These are phyloP conservation scores for Colletotrichum limetticola DNA, from an alignment of 2,329 filamentous ascomycete species.

Conservation along the genomic window DNA sequence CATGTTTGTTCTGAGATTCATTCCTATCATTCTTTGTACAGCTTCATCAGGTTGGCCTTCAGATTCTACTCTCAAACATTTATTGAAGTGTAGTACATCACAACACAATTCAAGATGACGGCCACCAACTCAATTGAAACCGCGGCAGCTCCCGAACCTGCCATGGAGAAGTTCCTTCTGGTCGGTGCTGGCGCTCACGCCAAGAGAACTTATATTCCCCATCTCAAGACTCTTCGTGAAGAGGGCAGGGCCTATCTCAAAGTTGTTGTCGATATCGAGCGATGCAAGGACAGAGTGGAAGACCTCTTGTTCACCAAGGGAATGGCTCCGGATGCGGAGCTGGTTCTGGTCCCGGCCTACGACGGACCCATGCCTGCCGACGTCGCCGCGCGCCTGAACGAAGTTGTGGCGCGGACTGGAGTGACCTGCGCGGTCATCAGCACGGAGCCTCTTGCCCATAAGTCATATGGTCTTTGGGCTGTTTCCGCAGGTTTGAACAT, in stretches of 20 bases:
- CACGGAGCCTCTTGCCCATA: constrained; percentile 13
- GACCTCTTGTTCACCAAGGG: background rate
- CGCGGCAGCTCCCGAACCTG: background rate
- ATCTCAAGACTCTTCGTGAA: background rate
- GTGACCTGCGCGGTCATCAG: constrained; percentile 10
- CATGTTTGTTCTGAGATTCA: background rate
- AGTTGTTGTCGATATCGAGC: background rate
- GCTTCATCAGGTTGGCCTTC: background rate
- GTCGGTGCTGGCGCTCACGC: background rate
- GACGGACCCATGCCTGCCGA: background rate
- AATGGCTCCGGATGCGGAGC: constrained; percentile 2
- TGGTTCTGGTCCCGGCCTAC: constrained; percentile 8
- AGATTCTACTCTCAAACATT: background rate
- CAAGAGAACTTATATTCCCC: background rate
- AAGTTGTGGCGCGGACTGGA: background rate
- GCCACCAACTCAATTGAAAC: background rate
- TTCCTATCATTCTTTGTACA: background rate
- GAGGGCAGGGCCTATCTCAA: background rate
- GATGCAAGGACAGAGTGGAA: background rate
- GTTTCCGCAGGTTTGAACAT: constrained; percentile 11
- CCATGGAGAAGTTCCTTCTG: background rate
- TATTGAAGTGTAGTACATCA: background rate
- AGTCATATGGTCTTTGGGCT: constrained; percentile 24
- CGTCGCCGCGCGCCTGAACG: background rate
- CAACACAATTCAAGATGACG: background rate